A percentile compares a stretch with the other conserved stretches of the same genome.
Conservation (phyloP, 148 eudicot species). For the Arbutus unedo region DNA sequence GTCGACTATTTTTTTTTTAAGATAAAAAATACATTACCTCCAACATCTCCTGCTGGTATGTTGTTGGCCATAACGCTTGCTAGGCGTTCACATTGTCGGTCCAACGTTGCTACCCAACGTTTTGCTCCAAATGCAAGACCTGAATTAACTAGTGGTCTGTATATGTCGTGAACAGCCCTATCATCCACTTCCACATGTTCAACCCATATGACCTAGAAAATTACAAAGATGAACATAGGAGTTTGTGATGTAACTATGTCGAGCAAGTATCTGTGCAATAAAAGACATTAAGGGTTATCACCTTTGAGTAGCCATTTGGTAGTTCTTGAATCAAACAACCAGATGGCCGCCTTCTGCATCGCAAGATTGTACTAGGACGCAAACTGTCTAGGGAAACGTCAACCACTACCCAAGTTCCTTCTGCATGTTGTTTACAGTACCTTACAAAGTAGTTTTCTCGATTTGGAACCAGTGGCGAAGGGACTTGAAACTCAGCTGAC, state of each 20-base stretch:
- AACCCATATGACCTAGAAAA: constrained; percentile 46
- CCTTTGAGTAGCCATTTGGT: constrained; percentile 80
- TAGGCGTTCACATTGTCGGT: constrained; percentile 72
- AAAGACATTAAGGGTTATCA: constrained; percentile 5
- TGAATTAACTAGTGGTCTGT: constrained; percentile 53
- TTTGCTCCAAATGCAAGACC: constrained; percentile 77
- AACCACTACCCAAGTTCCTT: constrained; percentile 76
- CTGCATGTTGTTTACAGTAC: constrained; percentile 64
- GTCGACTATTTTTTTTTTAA: neutral
- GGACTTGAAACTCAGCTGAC: constrained; percentile 80
- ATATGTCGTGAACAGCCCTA: constrained; percentile 56
- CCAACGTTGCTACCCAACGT: constrained; percentile 69
- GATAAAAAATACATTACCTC: constrained; percentile 44
- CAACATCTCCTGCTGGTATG: constrained; percentile 85
- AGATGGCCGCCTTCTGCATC: constrained; percentile 68
- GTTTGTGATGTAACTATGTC: neutral
- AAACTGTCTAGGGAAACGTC: constrained; percentile 68
- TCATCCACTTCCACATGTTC: constrained; percentile 74
- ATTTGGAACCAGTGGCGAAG: constrained; percentile 73
- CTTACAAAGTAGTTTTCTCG: constrained; percentile 71
- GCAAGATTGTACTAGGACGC: constrained; percentile 43
- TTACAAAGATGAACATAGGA: neutral
- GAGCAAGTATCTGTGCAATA: neutral
- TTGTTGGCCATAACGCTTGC: constrained; percentile 77
- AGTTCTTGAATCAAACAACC: constrained; percentile 75